Base-by-base conservation (phyloP, 2,329 filamentous ascomycete species). In the Beauveria australis region DNA sequence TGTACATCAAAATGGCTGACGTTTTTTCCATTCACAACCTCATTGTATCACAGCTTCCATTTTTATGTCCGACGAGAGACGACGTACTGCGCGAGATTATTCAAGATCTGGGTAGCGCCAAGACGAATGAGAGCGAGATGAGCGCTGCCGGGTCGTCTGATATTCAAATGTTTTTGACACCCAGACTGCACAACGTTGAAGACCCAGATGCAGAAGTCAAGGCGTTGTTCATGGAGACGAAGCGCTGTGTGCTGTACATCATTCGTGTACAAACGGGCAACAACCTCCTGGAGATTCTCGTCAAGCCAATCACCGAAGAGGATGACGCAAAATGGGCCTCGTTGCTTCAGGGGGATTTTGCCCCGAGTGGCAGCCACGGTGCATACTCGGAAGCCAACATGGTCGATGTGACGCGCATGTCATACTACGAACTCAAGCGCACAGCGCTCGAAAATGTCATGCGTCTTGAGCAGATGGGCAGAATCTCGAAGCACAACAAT, bases 1-100 rank as follows among this genome's bases (percentile, higher is more conserved):
- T 99, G n/a, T 99, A 97, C 78, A 96, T 99, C 79, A 99, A 99
- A 77, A 93, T 99, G 84, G 85, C 89, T 18, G 94, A 99, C 72
- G 92, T 99, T 61, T 97, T 99, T 72, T 90, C 93, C 53, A 93
- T 99, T 62, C 95, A 99, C 75, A 91, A 88, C 64, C 81, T 97
- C 24, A 83, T 97, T 59, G 87, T 91, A 3, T 81, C 87, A 26
- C 91, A 97, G 67, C 83, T 97, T 53, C 78, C 86, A 5, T 80
- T 80, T 61, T 86, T 97, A 63, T 95, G 91, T 67, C 88, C 90
- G 1, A 83, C 79, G 63, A 85, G 89, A 40, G 93, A 97, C 66
- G 94, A 99, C 71, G 83, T 92, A 63, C 81, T 99, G 61, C 89
- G 91, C 62, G 94, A 97, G 74, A 89, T 97, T 65, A 83, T 99